Evolutionary conservation across 164 flowering plant species (phyloP).

Genomic region (Annona cherimola): DNA sequence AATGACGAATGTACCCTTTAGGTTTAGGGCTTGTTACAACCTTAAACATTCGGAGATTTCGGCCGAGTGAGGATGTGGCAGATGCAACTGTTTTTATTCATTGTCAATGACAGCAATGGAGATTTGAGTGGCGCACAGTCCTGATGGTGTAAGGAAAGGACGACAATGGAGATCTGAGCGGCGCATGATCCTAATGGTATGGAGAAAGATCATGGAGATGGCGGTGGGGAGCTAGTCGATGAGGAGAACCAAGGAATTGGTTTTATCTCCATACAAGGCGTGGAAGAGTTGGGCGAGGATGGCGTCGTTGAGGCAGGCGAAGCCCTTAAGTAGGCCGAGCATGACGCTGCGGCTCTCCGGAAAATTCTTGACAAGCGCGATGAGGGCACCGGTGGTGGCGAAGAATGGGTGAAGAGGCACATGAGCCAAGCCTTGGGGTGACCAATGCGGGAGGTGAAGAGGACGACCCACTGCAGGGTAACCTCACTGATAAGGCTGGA

Average conservation of each 20-base stretch:
- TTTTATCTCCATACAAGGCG: conserved; percentile 35
- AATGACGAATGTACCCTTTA: no score
- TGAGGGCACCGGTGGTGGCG: conserved; percentile 54
- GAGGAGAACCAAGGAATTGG: conserved; percentile 25
- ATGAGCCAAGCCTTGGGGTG: conserved; percentile 72
- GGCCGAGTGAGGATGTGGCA: no score
- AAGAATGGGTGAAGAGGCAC: conserved; percentile 53
- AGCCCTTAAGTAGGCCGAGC: conserved; percentile 56
- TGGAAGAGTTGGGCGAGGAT: conserved; percentile 53
- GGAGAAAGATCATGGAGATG: conserved; percentile 25
- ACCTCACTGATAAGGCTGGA: no score
- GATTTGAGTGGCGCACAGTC: no score
- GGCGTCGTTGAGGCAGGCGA: conserved; percentile 60
- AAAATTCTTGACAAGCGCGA: conserved; percentile 57
- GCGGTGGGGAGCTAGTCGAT: conserved; percentile 33
- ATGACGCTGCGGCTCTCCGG: conserved; percentile 62
- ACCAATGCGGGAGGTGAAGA: no score
- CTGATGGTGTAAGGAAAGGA: no score
- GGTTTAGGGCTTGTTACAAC: no score
- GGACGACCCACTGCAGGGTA: no score
- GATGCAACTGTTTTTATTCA: no score
- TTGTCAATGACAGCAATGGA: no score
- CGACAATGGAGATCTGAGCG: no score
- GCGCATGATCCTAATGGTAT: conserved; percentile 24
- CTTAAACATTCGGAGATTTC: no score